phyloP scores from a whole-genome alignment of 2,329 filamentous ascomycete species.

The Penicillium vulpinum region DNA sequence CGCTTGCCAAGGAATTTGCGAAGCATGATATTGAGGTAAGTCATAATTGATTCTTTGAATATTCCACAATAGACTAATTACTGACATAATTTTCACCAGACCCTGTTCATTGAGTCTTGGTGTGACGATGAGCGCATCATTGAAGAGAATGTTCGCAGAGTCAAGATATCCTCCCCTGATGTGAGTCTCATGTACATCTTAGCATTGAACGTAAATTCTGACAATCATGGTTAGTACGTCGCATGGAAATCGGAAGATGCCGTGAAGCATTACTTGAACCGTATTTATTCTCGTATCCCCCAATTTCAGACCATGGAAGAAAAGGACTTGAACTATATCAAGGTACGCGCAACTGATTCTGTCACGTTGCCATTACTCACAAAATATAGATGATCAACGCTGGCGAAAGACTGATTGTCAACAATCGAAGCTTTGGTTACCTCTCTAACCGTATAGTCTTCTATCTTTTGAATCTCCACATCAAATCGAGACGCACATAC shows the following conservation, averaged over 20 bases:
- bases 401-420: constrained; percentile 87
- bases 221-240: constrained; percentile 62
- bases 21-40: constrained; percentile 88
- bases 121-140: constrained; percentile 93
- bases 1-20: constrained; percentile 92
- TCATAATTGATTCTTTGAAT: neutral
- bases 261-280: constrained; percentile 83
- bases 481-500: constrained; percentile 91
- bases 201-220: constrained; percentile 7
- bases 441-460: constrained; percentile 97
- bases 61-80: neutral
- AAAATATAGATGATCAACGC: constrained; percentile 82
- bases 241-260: constrained; percentile 92
- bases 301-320: constrained; percentile 97
- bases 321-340: constrained; percentile 91
- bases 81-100: constrained; percentile 54
- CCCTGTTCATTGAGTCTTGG: constrained; percentile 92
- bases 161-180: constrained; percentile 97
- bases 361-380: constrained; percentile 13
- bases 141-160: constrained; percentile 92
- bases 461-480: constrained; percentile 95
- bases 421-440: constrained; percentile 96
- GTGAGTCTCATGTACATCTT: constrained; percentile 52
- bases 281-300: constrained; percentile 90
- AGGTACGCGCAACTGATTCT: constrained; percentile 44